Evolutionary conservation across 1,284 basidiomycete species (phyloP).

Genomic region (Leccinum variabile): DNA sequence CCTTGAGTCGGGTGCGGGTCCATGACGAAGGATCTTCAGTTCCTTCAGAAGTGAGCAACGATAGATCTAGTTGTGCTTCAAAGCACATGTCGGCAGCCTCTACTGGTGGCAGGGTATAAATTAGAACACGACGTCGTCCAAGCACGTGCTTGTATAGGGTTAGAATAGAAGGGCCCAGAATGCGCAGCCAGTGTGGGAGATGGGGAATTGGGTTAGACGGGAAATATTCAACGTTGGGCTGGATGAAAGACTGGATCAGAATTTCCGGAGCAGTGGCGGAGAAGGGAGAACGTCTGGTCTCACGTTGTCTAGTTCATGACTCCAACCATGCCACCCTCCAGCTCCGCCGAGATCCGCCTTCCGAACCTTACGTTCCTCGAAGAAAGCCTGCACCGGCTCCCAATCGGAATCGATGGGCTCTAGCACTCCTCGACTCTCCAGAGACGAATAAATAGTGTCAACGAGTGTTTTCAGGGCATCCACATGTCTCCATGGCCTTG

Average conservation of each 20-base stretch:
- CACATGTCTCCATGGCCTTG: slow-evolving; percentile 72
- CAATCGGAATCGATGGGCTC: slow-evolving; percentile 60
- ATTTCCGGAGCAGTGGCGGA: background rate
- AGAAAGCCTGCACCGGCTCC: slow-evolving; percentile 61
- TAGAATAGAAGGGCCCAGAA: slow-evolving; percentile 72
- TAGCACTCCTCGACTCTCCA: slow-evolving; percentile 48
- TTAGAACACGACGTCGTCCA: slow-evolving; percentile 65
- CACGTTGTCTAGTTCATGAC: slow-evolving; percentile 57
- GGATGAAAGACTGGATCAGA: slow-evolving; percentile 5
- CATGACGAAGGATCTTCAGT: slow-evolving; percentile 25
- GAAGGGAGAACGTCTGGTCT: slow-evolving; percentile 17
- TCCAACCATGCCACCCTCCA: slow-evolving; percentile 67
- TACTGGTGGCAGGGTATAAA: slow-evolving; percentile 75
- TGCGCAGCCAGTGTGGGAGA: slow-evolving; percentile 52
- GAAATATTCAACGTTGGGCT: slow-evolving; percentile 39
- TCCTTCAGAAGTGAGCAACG: slow-evolving; percentile 21
- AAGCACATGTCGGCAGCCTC: slow-evolving; percentile 73
- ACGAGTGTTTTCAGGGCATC: slow-evolving; percentile 60
- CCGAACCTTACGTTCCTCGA: slow-evolving; percentile 57
- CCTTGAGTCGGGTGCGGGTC: slow-evolving; percentile 38
- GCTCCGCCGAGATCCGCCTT: slow-evolving; percentile 49
- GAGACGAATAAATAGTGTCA: slow-evolving; percentile 50
- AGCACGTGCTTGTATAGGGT: slow-evolving; percentile 78
- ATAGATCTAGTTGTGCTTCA: slow-evolving; percentile 48
- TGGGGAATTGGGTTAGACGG: slow-evolving; percentile 43